phyloP scores from a whole-genome alignment of 2,329 filamentous ascomycete genomes.

The Ophiostoma populinum region DNA sequence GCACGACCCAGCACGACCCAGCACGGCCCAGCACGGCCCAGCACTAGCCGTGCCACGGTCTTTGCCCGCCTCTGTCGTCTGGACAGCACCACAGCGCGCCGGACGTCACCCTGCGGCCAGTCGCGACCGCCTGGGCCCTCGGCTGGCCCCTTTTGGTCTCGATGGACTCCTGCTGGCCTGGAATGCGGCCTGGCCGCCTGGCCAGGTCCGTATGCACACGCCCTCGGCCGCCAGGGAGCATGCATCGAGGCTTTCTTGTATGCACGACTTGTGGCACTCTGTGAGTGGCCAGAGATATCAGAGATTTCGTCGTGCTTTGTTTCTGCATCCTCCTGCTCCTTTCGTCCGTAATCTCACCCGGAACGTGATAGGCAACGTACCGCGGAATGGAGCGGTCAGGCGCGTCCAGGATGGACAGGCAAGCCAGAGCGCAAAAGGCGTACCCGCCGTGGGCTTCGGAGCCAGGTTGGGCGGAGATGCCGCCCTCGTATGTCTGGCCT shows the following conservation, averaged over 20 bases:
- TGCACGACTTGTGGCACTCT: slow-evolving; percentile 20
- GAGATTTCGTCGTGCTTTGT: background rate
- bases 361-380: slow-evolving; percentile 23
- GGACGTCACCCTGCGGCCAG: no score
- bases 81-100: no score
- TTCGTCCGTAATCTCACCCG: background rate
- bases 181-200: no score
- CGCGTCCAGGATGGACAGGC: slow-evolving; percentile 67
- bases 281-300: slow-evolving; percentile 18
- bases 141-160: no score
- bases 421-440: slow-evolving; percentile 84
- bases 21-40: no score
- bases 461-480: slow-evolving; percentile 70
- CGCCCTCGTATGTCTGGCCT: slow-evolving; percentile 87
- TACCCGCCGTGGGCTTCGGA: slow-evolving; percentile 94
- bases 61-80: no score
- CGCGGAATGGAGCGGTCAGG: slow-evolving; percentile 57
- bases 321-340: background rate
- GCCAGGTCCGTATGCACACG: slow-evolving; percentile 4
- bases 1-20: no score
- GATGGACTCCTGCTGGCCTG: no score
- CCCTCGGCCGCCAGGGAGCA: no score
- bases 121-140: no score
- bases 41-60: no score
- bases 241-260: no score